These are phyloP conservation scores for Herpetomonas tarakana DNA, from an alignment of 208 protist species.

Conservation along the genomic window DNA sequence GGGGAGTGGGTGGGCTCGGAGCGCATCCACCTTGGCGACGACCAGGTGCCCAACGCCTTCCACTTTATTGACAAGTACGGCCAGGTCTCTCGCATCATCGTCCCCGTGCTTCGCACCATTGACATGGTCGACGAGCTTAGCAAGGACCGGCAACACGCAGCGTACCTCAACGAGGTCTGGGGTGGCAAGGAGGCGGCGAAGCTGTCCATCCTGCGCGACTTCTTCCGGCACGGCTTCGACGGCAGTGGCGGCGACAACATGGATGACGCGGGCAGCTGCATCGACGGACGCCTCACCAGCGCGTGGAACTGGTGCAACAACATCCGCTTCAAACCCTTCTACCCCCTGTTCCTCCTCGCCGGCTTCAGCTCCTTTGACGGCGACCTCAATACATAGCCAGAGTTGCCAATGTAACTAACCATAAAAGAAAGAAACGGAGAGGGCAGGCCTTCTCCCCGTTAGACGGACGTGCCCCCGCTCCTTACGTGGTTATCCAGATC, in stretches of 20 bases:
- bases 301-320: slow-evolving; percentile 98
- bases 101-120: slow-evolving; percentile 91
- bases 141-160: slow-evolving; percentile 33
- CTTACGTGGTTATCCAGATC: no score
- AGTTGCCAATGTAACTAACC: background rate
- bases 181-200: slow-evolving; percentile 57
- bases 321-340: slow-evolving; percentile 95
- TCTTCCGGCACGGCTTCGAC: slow-evolving; percentile 96
- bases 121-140: slow-evolving; percentile 78
- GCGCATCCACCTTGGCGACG: slow-evolving; percentile 96
- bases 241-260: slow-evolving; percentile 97
- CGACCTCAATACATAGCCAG: slow-evolving; percentile 77
- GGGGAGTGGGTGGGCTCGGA: slow-evolving; percentile 90
- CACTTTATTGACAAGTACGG: slow-evolving; percentile 99
- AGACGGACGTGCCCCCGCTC: no score
- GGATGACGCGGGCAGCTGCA: slow-evolving; percentile 97
- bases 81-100: slow-evolving; percentile 95
- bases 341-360: slow-evolving; percentile 93
- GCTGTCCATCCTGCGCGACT: slow-evolving; percentile 92
- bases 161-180: slow-evolving; percentile 87
- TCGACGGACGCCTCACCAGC: slow-evolving; percentile 96
- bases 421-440: no score
- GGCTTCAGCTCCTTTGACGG: slow-evolving; percentile 98
- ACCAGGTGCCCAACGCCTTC: slow-evolving; percentile 98
- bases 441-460: no score